These are phyloP conservation scores for Lentithecium fluviatile DNA, from an alignment of 495 filamentous ascomycete species.

Conservation along the genomic window DNA sequence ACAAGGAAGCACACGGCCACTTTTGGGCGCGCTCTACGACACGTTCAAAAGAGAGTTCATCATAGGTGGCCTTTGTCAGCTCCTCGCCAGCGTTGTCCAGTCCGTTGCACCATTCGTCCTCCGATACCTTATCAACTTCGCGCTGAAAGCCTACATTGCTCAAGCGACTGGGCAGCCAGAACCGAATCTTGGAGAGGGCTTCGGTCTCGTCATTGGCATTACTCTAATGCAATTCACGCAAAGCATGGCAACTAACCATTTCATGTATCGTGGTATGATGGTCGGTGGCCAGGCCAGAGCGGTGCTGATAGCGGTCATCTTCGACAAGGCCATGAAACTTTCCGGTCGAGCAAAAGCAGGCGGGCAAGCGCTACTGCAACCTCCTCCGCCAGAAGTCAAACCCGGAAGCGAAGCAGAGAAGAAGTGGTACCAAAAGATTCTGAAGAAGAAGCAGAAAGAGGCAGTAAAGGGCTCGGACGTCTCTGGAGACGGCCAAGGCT, in stretches of 20 bases:
- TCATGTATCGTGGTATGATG: conserved; percentile 48
- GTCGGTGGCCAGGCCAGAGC: conserved; percentile 45
- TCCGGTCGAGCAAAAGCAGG: conserved; percentile 46
- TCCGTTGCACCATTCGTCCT: conserved; percentile 65
- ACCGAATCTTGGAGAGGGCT: conserved; percentile 41
- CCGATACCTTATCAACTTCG: conserved; percentile 45
- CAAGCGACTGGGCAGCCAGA: conserved; percentile 34
- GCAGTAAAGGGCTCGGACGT: conserved; percentile 48
- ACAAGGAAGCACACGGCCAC: conserved; percentile 68
- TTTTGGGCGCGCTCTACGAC: conserved; percentile 81
- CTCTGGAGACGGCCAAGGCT: conserved; percentile 69
- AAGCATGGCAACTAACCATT: conserved; percentile 46
- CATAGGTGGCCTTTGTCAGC: conserved; percentile 72
- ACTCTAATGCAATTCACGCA: conserved; percentile 44
- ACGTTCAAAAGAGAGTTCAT: conserved; percentile 84
- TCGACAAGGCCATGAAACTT: conserved; percentile 50
- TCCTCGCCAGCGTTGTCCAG: conserved; percentile 67
- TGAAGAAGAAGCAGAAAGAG: conserved; percentile 45
- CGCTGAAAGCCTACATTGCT: conserved; percentile 66
- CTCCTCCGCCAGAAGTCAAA: conserved; percentile 39
- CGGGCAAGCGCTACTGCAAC: conserved; percentile 38
- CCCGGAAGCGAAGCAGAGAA: conserved; percentile 49
- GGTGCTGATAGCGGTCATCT: conserved; percentile 48
- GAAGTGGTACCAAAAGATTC: conserved; percentile 46
- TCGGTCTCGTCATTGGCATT: conserved; percentile 46